These are phyloP conservation scores for Aureoboletus auriporus DNA, from an alignment of 768 basidiomycete genomes.

Conservation along the genomic window DNA sequence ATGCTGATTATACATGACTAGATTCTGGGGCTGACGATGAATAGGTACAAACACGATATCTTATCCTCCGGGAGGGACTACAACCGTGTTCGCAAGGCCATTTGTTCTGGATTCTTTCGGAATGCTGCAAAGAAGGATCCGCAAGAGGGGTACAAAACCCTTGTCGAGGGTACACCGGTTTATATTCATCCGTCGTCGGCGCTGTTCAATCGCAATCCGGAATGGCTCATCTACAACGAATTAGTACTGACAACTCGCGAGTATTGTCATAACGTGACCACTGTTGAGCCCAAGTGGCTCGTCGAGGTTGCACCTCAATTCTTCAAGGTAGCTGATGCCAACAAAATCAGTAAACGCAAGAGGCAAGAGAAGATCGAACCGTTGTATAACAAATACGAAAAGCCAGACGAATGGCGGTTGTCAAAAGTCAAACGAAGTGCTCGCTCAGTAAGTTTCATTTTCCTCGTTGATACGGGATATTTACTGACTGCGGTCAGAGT, in stretches of 20 bases:
- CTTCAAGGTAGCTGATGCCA: slow-evolving; percentile 97
- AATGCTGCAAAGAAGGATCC: slow-evolving; percentile 99
- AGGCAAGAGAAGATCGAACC: slow-evolving; percentile 97
- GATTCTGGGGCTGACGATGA: slow-evolving; percentile 3
- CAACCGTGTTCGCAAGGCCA: slow-evolving; percentile 90
- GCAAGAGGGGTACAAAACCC: slow-evolving; percentile 97
- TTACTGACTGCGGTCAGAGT: slow-evolving; percentile 44
- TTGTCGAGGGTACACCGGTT: slow-evolving; percentile 97
- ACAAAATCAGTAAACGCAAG: slow-evolving; percentile 97
- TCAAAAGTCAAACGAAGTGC: slow-evolving; percentile 91
- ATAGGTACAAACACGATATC: slow-evolving; percentile 95
- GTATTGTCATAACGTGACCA: slow-evolving; percentile 90
- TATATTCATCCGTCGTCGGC: slow-evolving; percentile 98
- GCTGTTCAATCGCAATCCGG: slow-evolving; percentile 93
- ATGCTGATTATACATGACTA: neutral
- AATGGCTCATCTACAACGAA: slow-evolving; percentile 96
- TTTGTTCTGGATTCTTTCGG: slow-evolving; percentile 96
- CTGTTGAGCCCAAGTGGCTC: slow-evolving; percentile 97
- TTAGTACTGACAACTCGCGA: slow-evolving; percentile 94
- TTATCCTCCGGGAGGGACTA: slow-evolving; percentile 89
- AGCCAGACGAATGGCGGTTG: slow-evolving; percentile 90
- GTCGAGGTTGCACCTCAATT: slow-evolving; percentile 97
- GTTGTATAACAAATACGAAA: slow-evolving; percentile 92
- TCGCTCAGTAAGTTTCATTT: slow-evolving; percentile 55
- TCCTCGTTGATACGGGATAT: neutral